Percentiles rank a stretch among this genome's conserved stretches.
Evolutionary conservation across 305 asterid genomes (phyloP).

Genomic region (Solanum hybrid): DNA sequence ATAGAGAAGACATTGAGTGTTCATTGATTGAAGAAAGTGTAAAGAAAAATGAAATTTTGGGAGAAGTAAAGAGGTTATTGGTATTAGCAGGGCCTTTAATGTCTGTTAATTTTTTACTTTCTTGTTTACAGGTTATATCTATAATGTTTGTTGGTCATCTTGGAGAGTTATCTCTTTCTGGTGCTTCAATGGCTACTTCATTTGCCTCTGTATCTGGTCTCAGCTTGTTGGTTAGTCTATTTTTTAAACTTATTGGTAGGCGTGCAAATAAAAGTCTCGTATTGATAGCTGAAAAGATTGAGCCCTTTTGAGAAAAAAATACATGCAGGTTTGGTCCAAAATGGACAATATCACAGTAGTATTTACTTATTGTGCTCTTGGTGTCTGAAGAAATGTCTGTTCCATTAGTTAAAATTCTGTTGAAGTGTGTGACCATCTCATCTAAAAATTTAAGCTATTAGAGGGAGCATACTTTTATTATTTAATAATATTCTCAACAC

Average conservation of each 20-base stretch:
- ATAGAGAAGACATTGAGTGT: not conserved
- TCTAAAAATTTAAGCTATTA: no score
- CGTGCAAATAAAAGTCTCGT: not conserved
- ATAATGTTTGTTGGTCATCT: not conserved
- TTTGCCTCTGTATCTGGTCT: not conserved
- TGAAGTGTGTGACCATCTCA: not conserved
- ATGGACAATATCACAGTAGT: not conserved
- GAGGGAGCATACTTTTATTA: no score
- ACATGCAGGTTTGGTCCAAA: not conserved
- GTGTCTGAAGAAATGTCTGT: not conserved
- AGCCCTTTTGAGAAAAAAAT: no score
- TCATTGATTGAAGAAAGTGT: not conserved
- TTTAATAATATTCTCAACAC: no score
- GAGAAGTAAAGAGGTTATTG: not conserved
- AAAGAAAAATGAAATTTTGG: not conserved
- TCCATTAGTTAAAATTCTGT: not conserved
- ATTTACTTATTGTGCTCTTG: not conserved
- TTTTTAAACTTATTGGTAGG: not conserved
- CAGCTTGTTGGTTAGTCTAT: not conserved
- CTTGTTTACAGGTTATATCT: not conserved
- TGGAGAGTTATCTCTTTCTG: not conserved
- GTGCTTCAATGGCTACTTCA: not conserved
- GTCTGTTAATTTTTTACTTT: not conserved
- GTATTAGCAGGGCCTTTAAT: not conserved
- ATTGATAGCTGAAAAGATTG: no score